Evolutionary conservation across 768 basidiomycete genomes (phyloP), one percentile per base, ranked within the genome.

Genomic region (Amanita muscaria): DNA sequence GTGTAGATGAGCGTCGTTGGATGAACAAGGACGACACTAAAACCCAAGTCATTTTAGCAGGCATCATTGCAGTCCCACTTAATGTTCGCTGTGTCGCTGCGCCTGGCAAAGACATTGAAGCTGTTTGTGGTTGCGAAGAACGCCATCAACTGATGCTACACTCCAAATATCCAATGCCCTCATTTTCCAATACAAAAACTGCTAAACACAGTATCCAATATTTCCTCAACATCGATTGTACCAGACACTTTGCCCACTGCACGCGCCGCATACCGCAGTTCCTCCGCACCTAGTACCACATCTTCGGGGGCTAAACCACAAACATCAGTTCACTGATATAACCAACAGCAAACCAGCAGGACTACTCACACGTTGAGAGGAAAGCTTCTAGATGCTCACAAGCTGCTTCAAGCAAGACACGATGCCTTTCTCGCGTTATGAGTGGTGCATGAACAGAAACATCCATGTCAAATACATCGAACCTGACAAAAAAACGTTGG

Each of bases 181-280:
- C 53, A 88, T 65, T 92, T 89, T 29, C 90, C 90, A 41, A 93
- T 88, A 56, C 91, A 94, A 60, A 94, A 94, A 40, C 87, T 83
- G 25, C 72, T 69, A 57, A 94, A 94, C 19, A 94, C 73, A 15
- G 76, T 75, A 47, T 90, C 88, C 16, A 94, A 60, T 6, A 93
- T 69, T 48, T 93, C 88, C 54, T 94, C 91, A 10, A 82, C 77
- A 36, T 81, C 82, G 44, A 94, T 81, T 6, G 73, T 57, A 3
- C 91, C 90, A 2, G 83, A 80, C n/a, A 93, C 79, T 47, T 79
- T 77, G 1, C 88, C 90, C n/a, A 94, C 74, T 3, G 88, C 81
- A 47, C 76, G 74, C 0, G 83, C 80, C 2, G 89, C 91, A 56
- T 91, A 89, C 19, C 91, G 78, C 19, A 94, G 69, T 56, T 91